Conservation (phyloP, 2,329 filamentous ascomycete genomes). For the Ophiostoma populinum region DNA sequence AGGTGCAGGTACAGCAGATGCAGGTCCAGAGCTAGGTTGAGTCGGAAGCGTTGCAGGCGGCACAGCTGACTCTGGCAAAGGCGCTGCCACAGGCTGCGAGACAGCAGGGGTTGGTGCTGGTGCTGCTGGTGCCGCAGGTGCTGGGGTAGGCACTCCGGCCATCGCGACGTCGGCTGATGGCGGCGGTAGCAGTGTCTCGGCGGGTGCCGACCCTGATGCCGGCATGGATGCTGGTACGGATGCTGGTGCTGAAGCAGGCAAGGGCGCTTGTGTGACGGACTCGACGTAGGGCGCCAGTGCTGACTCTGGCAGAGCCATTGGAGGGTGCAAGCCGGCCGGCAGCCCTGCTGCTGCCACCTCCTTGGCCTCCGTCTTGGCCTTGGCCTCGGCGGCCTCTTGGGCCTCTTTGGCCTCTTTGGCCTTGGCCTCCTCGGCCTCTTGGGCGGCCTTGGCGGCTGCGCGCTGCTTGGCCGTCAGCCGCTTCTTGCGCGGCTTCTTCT, state of each 20-base stretch:
- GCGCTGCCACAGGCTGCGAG: background rate
- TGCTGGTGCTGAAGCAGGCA: background rate
- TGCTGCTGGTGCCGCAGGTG: background rate
- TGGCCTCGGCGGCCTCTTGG: background rate
- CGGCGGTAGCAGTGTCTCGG: background rate
- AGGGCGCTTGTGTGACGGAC: no score
- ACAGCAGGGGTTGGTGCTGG: background rate
- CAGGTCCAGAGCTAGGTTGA: no score
- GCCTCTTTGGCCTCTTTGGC: background rate
- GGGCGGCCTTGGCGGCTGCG: conserved; percentile 2
- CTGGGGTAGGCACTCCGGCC: background rate
- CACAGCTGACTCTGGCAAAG: background rate
- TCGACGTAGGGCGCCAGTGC: background rate
- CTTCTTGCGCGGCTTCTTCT: conserved; percentile 37
- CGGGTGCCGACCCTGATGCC: background rate
- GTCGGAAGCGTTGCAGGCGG: background rate
- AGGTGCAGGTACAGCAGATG: background rate
- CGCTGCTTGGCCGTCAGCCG: conserved; percentile 20
- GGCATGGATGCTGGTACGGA: background rate
- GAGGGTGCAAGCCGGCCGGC: no score
- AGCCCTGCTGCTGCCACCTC: background rate
- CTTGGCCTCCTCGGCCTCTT: background rate
- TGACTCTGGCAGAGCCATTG: no score
- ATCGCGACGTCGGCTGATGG: conserved; percentile 2
- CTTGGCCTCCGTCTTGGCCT: background rate